Base-by-base conservation (phyloP, 192 early-diverging fungal species). In the Coemansia sp. region DNA sequence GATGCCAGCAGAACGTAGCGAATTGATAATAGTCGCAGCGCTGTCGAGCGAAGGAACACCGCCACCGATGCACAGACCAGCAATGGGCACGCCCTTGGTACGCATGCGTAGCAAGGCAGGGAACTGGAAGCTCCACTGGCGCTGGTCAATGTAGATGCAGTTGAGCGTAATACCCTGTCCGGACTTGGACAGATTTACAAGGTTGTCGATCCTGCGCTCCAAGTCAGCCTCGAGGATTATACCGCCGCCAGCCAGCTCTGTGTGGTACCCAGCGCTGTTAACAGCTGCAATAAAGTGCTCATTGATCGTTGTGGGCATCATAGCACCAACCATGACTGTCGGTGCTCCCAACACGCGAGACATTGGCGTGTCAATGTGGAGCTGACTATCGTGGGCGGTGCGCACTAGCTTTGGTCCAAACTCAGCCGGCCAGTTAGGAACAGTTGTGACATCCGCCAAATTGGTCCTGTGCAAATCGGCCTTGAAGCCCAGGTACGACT, bases 311-410 rank as follows among this genome's bases (percentile, higher is more conserved):
- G 90, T 92, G 3, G 94, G 95, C 5, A 92, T 94, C 95, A 97
- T 97, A 40, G 95, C 96, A 32, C 92, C 92, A 53, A 96, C 94
- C 96, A 96, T 96, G 46, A 98, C 70, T 42, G 96, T 93, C 4
- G 96, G 91, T 84, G 93, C 91, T 58, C 91, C 90, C 40, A 95
- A 69, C 17, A 96, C 84, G 42, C 93, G 89, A 42, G 88, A 89
- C 90, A 98, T 94, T 7, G 86, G 86, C 26, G 95, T 95, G 79
- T 95, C 95, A 21, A 98, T 81, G 66, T 95, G 95, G 30, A 98
- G 69, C 47, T 89, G 87, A 62, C 64, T 69, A 32, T 73, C 58
- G 44, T 70, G 62, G 6, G 66, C 68, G 3, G 91, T 87, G 50
- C 89, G 86, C 58, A 96, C 89, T 50, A 98, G 78, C 70, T 86